These are phyloP conservation scores for Basipetospora chlamydospora DNA, from an alignment of 2,329 filamentous ascomycete genomes.

Conservation along the genomic window DNA sequence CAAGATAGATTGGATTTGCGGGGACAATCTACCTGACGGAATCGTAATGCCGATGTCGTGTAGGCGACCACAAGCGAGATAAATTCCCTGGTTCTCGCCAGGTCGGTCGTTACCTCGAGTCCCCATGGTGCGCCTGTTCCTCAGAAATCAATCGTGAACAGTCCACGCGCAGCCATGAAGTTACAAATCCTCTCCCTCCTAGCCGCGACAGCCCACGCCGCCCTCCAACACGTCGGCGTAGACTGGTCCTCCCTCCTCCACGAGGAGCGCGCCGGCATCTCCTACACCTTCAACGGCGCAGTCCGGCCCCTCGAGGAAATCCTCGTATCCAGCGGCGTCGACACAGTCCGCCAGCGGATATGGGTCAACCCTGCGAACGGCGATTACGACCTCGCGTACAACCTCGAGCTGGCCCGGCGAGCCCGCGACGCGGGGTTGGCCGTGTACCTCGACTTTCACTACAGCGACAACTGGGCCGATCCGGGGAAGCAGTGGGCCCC, in stretches of 20 bases:
- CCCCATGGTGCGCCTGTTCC: no score
- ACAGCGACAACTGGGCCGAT: constrained; percentile 59
- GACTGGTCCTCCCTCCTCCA: constrained; percentile 56
- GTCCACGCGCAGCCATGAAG: background rate
- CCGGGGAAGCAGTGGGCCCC: constrained; percentile 48
- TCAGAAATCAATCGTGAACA: no score
- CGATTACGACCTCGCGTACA: constrained; percentile 56
- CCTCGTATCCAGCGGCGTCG: constrained; percentile 45
- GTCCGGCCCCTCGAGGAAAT: constrained; percentile 47
- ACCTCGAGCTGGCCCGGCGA: constrained; percentile 50
- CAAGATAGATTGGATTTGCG: no score
- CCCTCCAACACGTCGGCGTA: constrained; percentile 49
- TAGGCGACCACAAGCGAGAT: no score
- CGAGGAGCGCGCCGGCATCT: constrained; percentile 45
- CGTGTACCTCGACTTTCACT: constrained; percentile 50
- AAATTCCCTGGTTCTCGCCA: no score
- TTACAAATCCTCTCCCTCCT: background rate
- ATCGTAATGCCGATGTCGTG: no score
- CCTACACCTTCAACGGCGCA: constrained; percentile 40
- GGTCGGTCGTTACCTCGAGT: no score
- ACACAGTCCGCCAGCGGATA: constrained; percentile 54
- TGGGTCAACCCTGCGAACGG: constrained; percentile 56
- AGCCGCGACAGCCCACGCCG: constrained; percentile 14
- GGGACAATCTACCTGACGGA: no score
- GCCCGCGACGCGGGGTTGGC: constrained; percentile 47